A percentile compares a stretch with the other conserved stretches of the same genome.
Evolutionary conservation across 371 early-diverging fungal genomes (phyloP).

Genomic region (Mortierella sp.): DNA sequence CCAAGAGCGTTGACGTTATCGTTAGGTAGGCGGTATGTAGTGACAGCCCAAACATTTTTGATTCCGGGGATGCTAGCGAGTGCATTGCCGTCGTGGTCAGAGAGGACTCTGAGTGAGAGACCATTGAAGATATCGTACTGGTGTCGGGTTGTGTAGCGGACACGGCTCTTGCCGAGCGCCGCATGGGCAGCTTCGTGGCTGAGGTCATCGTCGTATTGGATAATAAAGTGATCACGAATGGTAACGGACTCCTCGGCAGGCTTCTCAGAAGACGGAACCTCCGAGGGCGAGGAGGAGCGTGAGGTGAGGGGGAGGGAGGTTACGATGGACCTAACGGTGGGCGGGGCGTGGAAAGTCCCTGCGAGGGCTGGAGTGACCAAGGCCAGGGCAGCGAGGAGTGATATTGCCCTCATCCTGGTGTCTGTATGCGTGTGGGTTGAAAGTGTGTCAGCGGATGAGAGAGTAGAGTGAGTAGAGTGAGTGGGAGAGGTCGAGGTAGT

Average conservation of each 20-base stretch:
- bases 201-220: slow-evolving; percentile 43
- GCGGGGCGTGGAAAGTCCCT: no score
- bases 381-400: no score
- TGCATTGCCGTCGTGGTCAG: not conserved
- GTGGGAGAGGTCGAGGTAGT: no score
- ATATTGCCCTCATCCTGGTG: no score
- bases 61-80: slow-evolving; percentile 5
- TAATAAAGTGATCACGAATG: slow-evolving; percentile 51
- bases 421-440: no score
- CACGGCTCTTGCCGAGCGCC: not conserved
- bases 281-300: not conserved
- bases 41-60: slow-evolving; percentile 4
- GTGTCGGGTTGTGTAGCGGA: not conserved
- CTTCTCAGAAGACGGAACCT: not conserved
- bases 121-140: slow-evolving; percentile 3
- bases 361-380: no score
- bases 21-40: not conserved
- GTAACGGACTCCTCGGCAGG: not conserved
- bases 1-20: no score
- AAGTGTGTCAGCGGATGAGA: no score
- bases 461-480: no score
- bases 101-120: not conserved
- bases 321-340: not conserved
- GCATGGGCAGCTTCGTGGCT: not conserved
- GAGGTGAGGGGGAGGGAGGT: not conserved